Conservation (phyloP, 2,329 filamentous ascomycete species). For the Trichoderma brevicompactum region DNA sequence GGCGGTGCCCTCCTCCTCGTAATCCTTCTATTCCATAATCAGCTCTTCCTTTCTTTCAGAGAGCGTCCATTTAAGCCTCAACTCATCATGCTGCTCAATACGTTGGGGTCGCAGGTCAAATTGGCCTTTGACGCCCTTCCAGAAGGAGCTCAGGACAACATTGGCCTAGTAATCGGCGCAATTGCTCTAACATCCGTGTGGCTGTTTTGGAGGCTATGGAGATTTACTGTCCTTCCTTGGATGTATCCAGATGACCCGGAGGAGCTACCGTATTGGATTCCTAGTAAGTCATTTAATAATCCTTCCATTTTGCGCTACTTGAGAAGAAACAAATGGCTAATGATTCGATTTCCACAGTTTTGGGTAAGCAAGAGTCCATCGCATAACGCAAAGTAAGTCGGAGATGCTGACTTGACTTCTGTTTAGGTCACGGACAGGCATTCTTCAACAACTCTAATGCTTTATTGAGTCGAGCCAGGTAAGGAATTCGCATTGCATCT, state of each 20-base stretch:
- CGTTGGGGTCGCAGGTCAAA: not conserved
- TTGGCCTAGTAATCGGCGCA: not conserved
- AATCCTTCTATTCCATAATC: not conserved
- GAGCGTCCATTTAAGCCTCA: not conserved
- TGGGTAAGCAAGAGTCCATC: not conserved
- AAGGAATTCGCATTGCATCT: not conserved
- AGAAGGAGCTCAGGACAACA: not conserved
- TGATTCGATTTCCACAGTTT: not conserved
- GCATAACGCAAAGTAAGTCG: not conserved
- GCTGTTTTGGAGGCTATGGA: slow-evolving; percentile 20
- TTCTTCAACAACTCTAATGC: slow-evolving; percentile 35
- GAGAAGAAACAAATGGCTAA: not conserved
- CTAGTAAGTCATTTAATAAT: slow-evolving; percentile 6
- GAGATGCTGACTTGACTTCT: not conserved
- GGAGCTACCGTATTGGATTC: slow-evolving; percentile 28
- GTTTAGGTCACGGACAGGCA: slow-evolving; percentile 32
- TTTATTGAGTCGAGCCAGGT: slow-evolving; percentile 33
- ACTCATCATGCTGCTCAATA: not conserved
- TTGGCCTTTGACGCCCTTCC: not conserved
- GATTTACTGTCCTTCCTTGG: slow-evolving; percentile 18
- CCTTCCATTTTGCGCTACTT: not conserved
- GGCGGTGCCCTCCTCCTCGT: not conserved
- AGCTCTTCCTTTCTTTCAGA: not conserved
- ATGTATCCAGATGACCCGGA: slow-evolving; percentile 19
- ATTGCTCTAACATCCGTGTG: not conserved